A percentile compares a stretch with the other conserved stretches of the same genome.
phyloP scores from a whole-genome alignment of 2,329 filamentous ascomycete species.

The Aspergillus ochraceus region DNA sequence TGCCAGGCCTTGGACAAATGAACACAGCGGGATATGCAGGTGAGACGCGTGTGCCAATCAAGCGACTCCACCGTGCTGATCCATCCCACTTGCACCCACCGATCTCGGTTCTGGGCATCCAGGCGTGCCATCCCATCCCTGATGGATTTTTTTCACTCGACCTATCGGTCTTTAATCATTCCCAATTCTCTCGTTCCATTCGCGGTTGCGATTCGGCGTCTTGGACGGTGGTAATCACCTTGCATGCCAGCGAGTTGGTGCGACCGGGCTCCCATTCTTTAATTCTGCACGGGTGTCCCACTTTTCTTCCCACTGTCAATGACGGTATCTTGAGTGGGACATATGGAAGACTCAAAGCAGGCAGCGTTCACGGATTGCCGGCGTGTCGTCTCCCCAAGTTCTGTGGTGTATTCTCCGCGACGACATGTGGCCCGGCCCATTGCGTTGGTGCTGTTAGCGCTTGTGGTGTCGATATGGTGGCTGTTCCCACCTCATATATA shows the following conservation, averaged over 20 bases:
- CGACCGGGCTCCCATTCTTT: neutral
- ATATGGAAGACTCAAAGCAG: conserved; percentile 9
- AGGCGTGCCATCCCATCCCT: neutral
- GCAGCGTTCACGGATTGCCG: neutral
- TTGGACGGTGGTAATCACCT: neutral
- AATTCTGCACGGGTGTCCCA: neutral
- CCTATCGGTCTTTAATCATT: conserved; percentile 1
- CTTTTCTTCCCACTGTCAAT: neutral
- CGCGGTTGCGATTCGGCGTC: neutral
- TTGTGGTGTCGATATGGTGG: conserved; percentile 11
- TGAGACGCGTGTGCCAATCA: neutral
- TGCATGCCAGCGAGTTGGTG: neutral
- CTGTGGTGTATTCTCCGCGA: neutral
- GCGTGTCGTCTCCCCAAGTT: neutral
- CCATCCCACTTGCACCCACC: neutral
- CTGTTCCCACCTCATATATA: neutral
- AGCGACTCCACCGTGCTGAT: neutral
- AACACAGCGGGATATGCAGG: neutral
- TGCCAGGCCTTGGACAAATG: neutral
- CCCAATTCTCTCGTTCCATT: conserved; percentile 4
- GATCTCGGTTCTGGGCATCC: neutral
- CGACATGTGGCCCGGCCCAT: conserved; percentile 3
- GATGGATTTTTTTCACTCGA: neutral
- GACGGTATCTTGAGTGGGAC: neutral
- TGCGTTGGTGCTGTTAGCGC: conserved; percentile 8